Percentiles rank a stretch among this genome's conserved stretches.
These are phyloP conservation scores for Colletotrichum lentis DNA, from an alignment of 2,329 filamentous ascomycete species.

Conservation along the genomic window DNA sequence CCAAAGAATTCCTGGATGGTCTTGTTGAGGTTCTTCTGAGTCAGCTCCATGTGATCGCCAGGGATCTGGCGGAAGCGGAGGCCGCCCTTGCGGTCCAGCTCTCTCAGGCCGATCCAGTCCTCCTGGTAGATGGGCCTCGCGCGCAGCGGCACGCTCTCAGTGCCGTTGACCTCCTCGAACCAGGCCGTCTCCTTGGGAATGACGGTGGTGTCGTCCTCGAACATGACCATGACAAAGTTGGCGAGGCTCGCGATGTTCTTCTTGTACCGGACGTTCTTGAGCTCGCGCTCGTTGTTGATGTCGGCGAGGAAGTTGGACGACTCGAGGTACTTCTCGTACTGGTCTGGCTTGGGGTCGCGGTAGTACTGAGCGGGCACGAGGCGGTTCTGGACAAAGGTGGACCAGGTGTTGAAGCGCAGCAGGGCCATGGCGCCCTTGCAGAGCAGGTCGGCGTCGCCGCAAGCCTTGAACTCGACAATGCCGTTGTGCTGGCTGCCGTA, in stretches of 20 bases:
- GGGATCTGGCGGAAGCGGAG: slow-evolving; percentile 77
- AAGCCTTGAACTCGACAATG: slow-evolving; percentile 82
- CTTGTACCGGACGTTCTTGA: slow-evolving; percentile 79
- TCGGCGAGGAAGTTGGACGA: slow-evolving; percentile 90
- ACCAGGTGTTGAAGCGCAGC: slow-evolving; percentile 83
- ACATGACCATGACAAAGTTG: slow-evolving; percentile 88
- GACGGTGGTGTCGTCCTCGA: slow-evolving; percentile 84
- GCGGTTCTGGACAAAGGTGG: slow-evolving; percentile 75
- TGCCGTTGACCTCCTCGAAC: slow-evolving; percentile 86
- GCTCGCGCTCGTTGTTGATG: slow-evolving; percentile 87
- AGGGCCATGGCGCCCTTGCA: slow-evolving; percentile 83
- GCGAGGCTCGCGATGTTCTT: slow-evolving; percentile 73
- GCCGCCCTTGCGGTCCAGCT: slow-evolving; percentile 79
- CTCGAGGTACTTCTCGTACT: slow-evolving; percentile 78
- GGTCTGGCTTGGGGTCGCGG: slow-evolving; percentile 68
- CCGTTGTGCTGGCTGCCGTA: slow-evolving; percentile 94
- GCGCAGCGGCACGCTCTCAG: slow-evolving; percentile 71
- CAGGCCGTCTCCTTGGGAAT: slow-evolving; percentile 90
- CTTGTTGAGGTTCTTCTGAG: slow-evolving; percentile 69
- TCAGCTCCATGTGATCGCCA: slow-evolving; percentile 85
- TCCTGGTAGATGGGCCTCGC: slow-evolving; percentile 80
- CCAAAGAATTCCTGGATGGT: slow-evolving; percentile 75
- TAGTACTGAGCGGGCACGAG: slow-evolving; percentile 97
- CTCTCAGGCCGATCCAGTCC: slow-evolving; percentile 90
- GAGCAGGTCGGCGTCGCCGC: slow-evolving; percentile 75